Percentiles rank a stretch among this genome's conserved stretches.
Conservation (phyloP, 2,329 filamentous ascomycete genomes). For the Colletotrichum sojae region DNA sequence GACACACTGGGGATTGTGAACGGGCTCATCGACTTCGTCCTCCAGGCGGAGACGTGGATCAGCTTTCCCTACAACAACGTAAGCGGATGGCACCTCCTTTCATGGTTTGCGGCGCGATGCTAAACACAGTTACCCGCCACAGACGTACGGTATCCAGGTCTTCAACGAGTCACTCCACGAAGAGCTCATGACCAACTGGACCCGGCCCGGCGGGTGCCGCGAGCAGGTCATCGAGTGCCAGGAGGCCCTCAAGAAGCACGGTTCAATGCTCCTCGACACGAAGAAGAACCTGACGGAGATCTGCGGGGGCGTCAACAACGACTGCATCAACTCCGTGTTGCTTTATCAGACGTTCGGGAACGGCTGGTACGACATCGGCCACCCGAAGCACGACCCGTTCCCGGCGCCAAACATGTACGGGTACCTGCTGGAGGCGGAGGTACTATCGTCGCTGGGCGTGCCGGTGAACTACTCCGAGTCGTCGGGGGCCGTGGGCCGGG, state of each 20-base stretch:
- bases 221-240: conserved; percentile 68
- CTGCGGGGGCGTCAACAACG: conserved; percentile 34
- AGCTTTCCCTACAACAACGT: conserved; percentile 72
- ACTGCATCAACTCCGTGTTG: conserved; percentile 44
- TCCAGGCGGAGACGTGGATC: conserved; percentile 71
- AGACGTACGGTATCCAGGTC: conserved; percentile 72
- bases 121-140: not conserved
- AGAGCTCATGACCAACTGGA: conserved; percentile 52
- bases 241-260: conserved; percentile 48
- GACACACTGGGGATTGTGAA: conserved; percentile 79
- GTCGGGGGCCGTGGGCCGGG: conserved; percentile 33
- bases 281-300: conserved; percentile 19
- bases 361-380: conserved; percentile 43
- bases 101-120: too few species aligned
- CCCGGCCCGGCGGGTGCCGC: conserved; percentile 62
- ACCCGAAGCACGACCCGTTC: conserved; percentile 41
- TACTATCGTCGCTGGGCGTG: conserved; percentile 73
- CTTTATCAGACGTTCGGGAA: conserved; percentile 36
- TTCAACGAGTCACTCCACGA: conserved; percentile 56
- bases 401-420: conserved; percentile 37
- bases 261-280: conserved; percentile 44
- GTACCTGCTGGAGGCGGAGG: conserved; percentile 44
- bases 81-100: not conserved
- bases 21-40: conserved; percentile 75
- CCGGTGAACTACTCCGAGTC: conserved; percentile 66